phyloP scores from a whole-genome alignment of 208 protist genomes.

The Acanthamoeba royreba region DNA sequence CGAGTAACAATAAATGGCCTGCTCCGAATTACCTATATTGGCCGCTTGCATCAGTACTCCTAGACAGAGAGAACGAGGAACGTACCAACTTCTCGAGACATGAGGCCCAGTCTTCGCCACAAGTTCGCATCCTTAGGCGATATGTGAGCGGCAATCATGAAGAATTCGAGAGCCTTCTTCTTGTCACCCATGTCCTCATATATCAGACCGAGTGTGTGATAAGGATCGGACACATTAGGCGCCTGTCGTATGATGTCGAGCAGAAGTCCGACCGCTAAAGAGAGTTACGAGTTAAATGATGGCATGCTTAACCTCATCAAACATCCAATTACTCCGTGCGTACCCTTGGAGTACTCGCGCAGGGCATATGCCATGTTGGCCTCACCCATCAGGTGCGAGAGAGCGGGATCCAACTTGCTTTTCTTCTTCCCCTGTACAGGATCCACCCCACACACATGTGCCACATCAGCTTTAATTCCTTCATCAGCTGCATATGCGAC shows the following conservation, averaged over 20 bases:
- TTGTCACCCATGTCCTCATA: slow-evolving; percentile 57
- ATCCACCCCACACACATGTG: too few species aligned
- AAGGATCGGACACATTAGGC: slow-evolving; percentile 58
- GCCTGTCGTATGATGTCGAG: slow-evolving; percentile 57
- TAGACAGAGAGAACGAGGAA: background rate
- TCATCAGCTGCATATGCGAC: too few species aligned
- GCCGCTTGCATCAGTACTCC: background rate
- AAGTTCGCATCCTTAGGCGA: slow-evolving; percentile 35
- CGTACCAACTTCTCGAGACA: slow-evolving; percentile 31
- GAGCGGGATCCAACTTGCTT: slow-evolving; percentile 48
- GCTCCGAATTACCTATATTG: background rate
- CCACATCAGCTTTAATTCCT: too few species aligned
- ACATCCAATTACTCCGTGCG: background rate
- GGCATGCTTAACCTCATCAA: background rate
- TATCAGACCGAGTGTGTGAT: slow-evolving; percentile 62
- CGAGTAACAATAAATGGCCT: slow-evolving; percentile 55
- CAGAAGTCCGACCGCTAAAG: slow-evolving; percentile 39
- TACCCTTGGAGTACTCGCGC: slow-evolving; percentile 26
- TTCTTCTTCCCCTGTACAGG: slow-evolving; percentile 7
- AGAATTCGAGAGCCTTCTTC: slow-evolving; percentile 62
- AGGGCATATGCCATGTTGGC: slow-evolving; percentile 51
- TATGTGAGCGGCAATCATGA: slow-evolving; percentile 59
- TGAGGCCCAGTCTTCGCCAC: slow-evolving; percentile 44
- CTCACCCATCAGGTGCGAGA: slow-evolving; percentile 51
- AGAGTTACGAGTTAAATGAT: background rate